Evolutionary conservation across 2,329 filamentous ascomycete species (phyloP), one percentile per base, ranked within the genome.

Genomic region (Fusarium guadeloupense): DNA sequence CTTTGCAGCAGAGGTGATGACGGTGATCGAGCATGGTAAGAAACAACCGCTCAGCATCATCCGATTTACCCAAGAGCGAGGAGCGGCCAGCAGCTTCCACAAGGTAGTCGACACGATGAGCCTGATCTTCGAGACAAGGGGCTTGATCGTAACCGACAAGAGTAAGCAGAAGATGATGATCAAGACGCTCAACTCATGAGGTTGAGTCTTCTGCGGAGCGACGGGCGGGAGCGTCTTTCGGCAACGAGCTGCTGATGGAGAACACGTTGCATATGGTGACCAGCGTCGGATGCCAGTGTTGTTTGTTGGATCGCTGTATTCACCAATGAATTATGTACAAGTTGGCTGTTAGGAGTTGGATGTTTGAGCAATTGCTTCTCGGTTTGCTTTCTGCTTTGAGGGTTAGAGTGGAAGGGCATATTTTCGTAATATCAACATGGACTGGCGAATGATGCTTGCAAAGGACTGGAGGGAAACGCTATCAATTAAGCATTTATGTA

Each of bases 1-100:
- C 13, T 93, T 98, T 75, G 90, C 92, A 14, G 87, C 89, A 31
- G 92, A 97, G 74, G 84, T 97, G 59, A 96, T 96, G 78, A 92
- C 90, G 2, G 89, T 96, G 31, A 89, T 96, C 59, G 91, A 97
- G 77, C 90, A 95, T 71, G 91, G 91, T 41, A 89, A 86, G 69
- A 88, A 87, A 62, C 88, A 86, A 39, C 89, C 89, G 40, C 83
- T 97, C 48, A 91, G 89, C 73, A 87, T 97, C 63, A 87, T 91
- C 25, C 89, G 92, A 30, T 92, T 97, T 74, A 94, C 91, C 2
- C 93, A 97, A 71, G 92, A 95, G 71, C 89, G 89, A 54, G 95
- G 94, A n/a, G 93, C 94, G 2, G 93, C 92, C 31, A 95, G 90
- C 69, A 95, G 90, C 67, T 96, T 98, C 78, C 85, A 92, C 72